phyloP scores from a whole-genome alignment of 83 land plant genomes.

The Picea abies region DNA sequence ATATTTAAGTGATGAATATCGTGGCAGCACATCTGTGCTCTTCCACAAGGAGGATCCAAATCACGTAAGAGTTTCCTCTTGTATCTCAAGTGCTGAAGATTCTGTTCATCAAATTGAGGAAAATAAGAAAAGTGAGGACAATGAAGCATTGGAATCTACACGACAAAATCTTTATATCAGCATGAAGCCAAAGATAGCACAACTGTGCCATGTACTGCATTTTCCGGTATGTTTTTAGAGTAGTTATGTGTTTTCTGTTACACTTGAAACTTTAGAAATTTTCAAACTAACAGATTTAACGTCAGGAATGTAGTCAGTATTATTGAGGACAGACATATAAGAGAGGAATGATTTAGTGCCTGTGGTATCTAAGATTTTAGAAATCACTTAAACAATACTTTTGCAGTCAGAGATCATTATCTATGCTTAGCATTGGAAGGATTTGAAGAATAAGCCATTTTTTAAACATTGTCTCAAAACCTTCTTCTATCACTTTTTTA shows the following conservation, averaged over 20 bases:
- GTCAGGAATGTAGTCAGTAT: background rate
- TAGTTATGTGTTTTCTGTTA: background rate
- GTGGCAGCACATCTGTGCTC: too few species aligned
- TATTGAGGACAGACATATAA: background rate
- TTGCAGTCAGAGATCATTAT: background rate
- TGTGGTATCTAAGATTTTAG: background rate
- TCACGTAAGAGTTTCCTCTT: background rate
- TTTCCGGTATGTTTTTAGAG: slow-evolving; percentile 3
- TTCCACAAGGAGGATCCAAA: background rate
- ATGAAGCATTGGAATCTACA: background rate
- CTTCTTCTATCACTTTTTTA: too few species aligned
- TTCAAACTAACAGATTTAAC: background rate
- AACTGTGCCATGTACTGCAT: slow-evolving; percentile 7
- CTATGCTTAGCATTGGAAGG: background rate
- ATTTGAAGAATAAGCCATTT: background rate
- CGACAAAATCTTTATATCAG: background rate
- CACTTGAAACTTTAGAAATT: background rate
- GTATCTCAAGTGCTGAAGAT: background rate
- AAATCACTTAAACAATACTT: background rate
- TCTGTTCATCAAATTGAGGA: slow-evolving; percentile 1
- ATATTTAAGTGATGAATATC: background rate
- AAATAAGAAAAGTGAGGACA: background rate
- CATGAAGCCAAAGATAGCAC: background rate
- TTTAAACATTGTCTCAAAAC: too few species aligned
- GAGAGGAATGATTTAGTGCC: background rate